Evolutionary conservation across 352 stramenopile species (phyloP).

Genomic region (Globisporangium okanoganense): DNA sequence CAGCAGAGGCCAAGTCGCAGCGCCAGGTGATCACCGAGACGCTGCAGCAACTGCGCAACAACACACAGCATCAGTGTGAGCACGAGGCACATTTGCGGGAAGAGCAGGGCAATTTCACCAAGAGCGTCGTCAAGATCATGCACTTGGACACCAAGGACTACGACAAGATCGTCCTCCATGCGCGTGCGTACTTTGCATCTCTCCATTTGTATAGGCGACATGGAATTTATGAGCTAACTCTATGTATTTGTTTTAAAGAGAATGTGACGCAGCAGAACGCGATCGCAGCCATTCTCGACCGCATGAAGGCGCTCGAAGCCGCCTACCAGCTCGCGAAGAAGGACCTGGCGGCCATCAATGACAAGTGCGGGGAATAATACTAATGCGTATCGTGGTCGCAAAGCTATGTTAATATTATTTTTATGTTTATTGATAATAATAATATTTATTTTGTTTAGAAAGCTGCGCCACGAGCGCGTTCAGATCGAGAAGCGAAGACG

Average conservation of each 20-base stretch:
- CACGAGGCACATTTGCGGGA: conserved; percentile 16
- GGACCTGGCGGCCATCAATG: conserved; percentile 29
- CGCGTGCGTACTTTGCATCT: too few species aligned
- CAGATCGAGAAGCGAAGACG: conserved; percentile 32
- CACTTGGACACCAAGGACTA: conserved; percentile 43
- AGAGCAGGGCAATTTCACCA: conserved; percentile 32
- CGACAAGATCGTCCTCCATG: conserved; percentile 24
- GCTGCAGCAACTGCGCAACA: conserved; percentile 23
- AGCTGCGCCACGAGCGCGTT: conserved; percentile 39
- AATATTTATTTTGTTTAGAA: conserved; percentile 25
- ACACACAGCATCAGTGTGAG: conserved; percentile 16
- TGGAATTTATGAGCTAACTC: background rate
- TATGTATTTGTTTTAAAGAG: conserved; percentile 19
- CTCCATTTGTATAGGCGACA: too few species aligned
- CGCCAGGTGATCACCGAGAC: conserved; percentile 29
- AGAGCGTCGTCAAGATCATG: conserved; percentile 46
- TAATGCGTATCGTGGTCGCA: too few species aligned
- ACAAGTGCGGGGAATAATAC: conserved; percentile 39
- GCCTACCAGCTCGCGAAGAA: conserved; percentile 49
- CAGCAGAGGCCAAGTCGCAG: background rate
- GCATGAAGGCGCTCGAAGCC: conserved; percentile 31
- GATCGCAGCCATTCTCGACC: conserved; percentile 24
- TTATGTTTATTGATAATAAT: too few species aligned
- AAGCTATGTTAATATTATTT: background rate
- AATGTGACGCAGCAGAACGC: conserved; percentile 34